A percentile compares a stretch with the other conserved stretches of the same genome.
phyloP scores from a whole-genome alignment of 768 basidiomycete species.

The Naganishia vaughanmartiniae region DNA sequence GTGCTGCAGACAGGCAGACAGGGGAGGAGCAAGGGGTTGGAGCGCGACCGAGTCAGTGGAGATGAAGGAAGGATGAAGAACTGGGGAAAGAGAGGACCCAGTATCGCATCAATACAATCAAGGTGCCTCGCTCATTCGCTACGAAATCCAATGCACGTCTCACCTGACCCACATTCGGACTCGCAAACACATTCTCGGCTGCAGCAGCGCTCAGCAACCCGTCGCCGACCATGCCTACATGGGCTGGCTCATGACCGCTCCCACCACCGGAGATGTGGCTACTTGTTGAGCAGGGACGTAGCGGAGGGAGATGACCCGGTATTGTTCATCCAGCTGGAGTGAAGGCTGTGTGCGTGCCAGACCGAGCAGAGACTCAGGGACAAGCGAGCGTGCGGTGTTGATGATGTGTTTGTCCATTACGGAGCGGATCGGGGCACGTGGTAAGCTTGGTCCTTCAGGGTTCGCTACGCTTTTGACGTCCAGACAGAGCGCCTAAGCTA shows the following conservation, averaged over 20 bases:
- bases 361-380: slow-evolving; percentile 73
- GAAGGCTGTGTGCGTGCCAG: slow-evolving; percentile 64
- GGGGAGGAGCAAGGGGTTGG: neutral
- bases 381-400: slow-evolving; percentile 68
- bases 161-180: slow-evolving; percentile 81
- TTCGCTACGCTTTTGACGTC: no score
- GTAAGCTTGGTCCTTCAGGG: no score
- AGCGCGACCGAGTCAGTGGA: neutral
- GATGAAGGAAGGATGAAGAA: no score
- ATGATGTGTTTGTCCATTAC: slow-evolving; percentile 70
- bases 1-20: slow-evolving; percentile 32
- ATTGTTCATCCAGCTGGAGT: slow-evolving; percentile 63
- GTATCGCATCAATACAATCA: slow-evolving; percentile 29
- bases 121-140: slow-evolving; percentile 2
- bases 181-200: slow-evolving; percentile 85
- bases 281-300: slow-evolving; percentile 31
- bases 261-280: slow-evolving; percentile 46
- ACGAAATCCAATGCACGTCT: slow-evolving; percentile 70
- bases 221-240: slow-evolving; percentile 78
- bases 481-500: no score
- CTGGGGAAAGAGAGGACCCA: neutral
- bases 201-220: slow-evolving; percentile 82
- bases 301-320: slow-evolving; percentile 27
- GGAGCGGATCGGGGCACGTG: neutral
- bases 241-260: slow-evolving; percentile 80